Conservation (phyloP, 495 filamentous ascomycete species). For the Margaritispora aquatica region DNA sequence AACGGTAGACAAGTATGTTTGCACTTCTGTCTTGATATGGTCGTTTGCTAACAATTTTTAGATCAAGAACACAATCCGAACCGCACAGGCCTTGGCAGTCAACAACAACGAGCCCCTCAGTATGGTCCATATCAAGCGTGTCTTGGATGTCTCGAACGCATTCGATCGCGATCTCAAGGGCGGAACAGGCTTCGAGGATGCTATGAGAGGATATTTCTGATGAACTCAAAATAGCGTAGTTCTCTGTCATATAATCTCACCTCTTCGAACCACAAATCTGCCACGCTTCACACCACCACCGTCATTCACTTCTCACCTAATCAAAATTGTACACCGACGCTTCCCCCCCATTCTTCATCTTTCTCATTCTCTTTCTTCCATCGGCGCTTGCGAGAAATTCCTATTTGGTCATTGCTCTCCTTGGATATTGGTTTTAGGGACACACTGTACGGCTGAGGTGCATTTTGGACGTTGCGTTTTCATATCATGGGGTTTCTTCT, state of each 20-base stretch:
- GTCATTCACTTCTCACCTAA: not conserved
- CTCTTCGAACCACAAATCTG: not conserved
- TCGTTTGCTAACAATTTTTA: slow-evolving; percentile 17
- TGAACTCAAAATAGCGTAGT: no score
- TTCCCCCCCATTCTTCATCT: no score
- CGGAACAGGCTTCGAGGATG: slow-evolving; percentile 55
- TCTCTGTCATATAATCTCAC: no score
- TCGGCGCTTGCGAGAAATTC: not conserved
- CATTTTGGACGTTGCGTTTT: no score
- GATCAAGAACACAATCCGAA: slow-evolving; percentile 91
- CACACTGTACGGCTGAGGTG: not conserved
- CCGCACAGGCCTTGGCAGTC: slow-evolving; percentile 78
- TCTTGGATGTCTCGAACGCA: slow-evolving; percentile 73
- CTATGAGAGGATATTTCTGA: slow-evolving; percentile 49
- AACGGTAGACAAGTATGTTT: slow-evolving; percentile 67
- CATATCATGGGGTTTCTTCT: not conserved
- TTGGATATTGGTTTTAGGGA: not conserved
- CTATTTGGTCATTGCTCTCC: not conserved
- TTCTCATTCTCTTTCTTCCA: not conserved
- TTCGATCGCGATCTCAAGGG: slow-evolving; percentile 77
- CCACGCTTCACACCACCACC: not conserved
- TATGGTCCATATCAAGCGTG: slow-evolving; percentile 78
- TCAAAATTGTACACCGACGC: not conserved
- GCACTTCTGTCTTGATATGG: slow-evolving; percentile 11
- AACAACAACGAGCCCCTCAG: slow-evolving; percentile 63